Percentiles rank a stretch among this genome's conserved stretches.
Evolutionary conservation across 768 basidiomycete genomes (phyloP).

Genomic region (Vararia minispora): DNA sequence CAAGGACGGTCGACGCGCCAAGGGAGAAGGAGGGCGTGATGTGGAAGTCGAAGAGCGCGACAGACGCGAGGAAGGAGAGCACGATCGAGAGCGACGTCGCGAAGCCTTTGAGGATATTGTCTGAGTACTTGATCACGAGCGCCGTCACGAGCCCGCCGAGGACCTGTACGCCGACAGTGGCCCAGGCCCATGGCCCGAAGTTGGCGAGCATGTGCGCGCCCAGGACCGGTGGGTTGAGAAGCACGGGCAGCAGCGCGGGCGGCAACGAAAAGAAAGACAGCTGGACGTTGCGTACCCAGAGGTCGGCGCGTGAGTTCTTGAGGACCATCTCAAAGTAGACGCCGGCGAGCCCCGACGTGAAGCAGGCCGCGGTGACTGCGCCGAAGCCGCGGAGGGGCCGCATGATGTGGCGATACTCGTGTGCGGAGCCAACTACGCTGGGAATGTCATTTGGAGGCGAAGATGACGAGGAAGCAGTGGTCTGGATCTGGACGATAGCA

Average conservation of each 20-base stretch:
- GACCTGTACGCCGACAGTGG: constrained; percentile 82
- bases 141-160: constrained; percentile 91
- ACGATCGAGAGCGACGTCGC: constrained; percentile 92
- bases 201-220: constrained; percentile 63
- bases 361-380: constrained; percentile 77
- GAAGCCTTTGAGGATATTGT: constrained; percentile 96
- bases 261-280: constrained; percentile 83
- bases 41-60: constrained; percentile 80
- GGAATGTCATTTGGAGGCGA: constrained; percentile 32
- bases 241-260: constrained; percentile 76
- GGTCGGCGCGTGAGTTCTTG: constrained; percentile 71
- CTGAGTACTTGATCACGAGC: constrained; percentile 92
- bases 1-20: constrained; percentile 76
- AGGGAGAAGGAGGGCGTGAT: constrained; percentile 83
- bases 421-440: constrained; percentile 56
- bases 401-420: constrained; percentile 61
- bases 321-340: constrained; percentile 94
- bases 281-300: constrained; percentile 89
- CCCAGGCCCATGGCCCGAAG: constrained; percentile 94
- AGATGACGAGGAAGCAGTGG: constrained; percentile 26
- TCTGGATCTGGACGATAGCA: constrained; percentile 91
- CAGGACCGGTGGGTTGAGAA: constrained; percentile 37
- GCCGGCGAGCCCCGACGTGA: constrained; percentile 83
- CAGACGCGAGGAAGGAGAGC: constrained; percentile 87
- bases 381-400: constrained; percentile 71